Evolutionary conservation across 2,329 filamentous ascomycete genomes (phyloP), one percentile per base, ranked within the genome.

Genomic region (Monosporascus ibericus): DNA sequence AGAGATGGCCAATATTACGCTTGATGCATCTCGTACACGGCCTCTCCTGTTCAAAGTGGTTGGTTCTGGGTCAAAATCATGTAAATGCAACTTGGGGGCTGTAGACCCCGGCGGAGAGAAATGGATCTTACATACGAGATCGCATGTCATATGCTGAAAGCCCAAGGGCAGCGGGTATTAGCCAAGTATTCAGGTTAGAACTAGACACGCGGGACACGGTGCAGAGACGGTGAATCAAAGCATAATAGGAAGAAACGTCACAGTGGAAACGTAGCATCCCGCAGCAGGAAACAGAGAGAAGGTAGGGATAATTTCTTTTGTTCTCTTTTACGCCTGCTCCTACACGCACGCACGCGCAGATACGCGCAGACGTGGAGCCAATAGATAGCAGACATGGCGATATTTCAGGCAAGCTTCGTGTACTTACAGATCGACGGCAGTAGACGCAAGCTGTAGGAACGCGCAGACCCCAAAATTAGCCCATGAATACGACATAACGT

Each of bases 1-100:
- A 99, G 60, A 99, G 81, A 73, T 99, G 94, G 65, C 92, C 94
- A 71, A 99, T 99, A 75, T 96, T 96, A 67, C 94, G 87, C 76
- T 97, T 99, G 74, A 97, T 90, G 78, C 94, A 99, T 74, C 94
- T 84, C 65, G 90, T 92, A 81, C 94, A 99, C 66, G 94, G 94
- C 69, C 94, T 87, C 77, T 95, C 90, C 90, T 95, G 71, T 66
- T 64, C 60, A 65, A 65, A 56, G 51, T 58, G 55, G 62, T 59
- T 60, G 64, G 65, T 68, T 59, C 62, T 68, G 63, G 63, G 67
- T 63, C 59, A 68, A 61, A 66, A 60, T 62, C 61, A 61, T 40
- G 59, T 61, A 62, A 59, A 60, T 58, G 63, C 60, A 61, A 53
- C 59, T 56, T 55, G 52, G 59, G 53, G 54, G 54, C 53, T 49